Evolutionary conservation across 2,329 filamentous ascomycete species (phyloP), one percentile per base, ranked within the genome.

Genomic region (Colletotrichum nymphaeae): DNA sequence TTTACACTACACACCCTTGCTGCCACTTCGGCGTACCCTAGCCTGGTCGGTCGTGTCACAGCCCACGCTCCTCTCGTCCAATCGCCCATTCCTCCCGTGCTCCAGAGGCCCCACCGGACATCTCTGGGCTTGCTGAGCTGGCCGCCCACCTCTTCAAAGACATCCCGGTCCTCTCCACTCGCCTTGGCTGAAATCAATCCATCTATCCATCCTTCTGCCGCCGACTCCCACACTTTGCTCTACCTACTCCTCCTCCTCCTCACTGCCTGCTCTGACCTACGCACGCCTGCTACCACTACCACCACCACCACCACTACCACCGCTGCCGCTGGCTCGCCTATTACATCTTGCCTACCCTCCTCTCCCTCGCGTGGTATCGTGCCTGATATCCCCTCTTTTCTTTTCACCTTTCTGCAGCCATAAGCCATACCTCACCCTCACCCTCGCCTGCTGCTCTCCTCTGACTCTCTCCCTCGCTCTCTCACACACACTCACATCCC

Each of bases 1-100:
- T 69, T 56, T 69, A 69, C 58, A 71, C 60, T 69, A 58, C 67
- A 66, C 71, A 73, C 68, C 71, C 72, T 67, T 67, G 57, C 72
- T 74, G 49, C 67, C 56, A 71, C 70, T 72, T 74, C 72, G 72
- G 72, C 63, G 72, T 68, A 72, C 63, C 72, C 72, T 72, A 72
- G 68, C 63, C 62, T 70, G 67, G 67, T 71, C 55, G 52, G 71
- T 74, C 68, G 69, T 74, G 80, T 81, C 79, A 81, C 80, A 81
- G 79, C 79, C 78, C 74, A 76, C 78, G 72, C 76, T 60, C 74
- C 74, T 76, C 74, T 72, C 74, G 76, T 70, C 80, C 80, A 81
- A 81, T 81, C 80, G 78, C 76, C 76, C 74, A 66, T 74, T 74
- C 75, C 74, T 74, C 67, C 75, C 67, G 69, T 57, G 71, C 71